These are phyloP conservation scores for Borealophlyctis nickersoniae DNA, from an alignment of 192 early-diverging fungal species.

Conservation along the genomic window DNA sequence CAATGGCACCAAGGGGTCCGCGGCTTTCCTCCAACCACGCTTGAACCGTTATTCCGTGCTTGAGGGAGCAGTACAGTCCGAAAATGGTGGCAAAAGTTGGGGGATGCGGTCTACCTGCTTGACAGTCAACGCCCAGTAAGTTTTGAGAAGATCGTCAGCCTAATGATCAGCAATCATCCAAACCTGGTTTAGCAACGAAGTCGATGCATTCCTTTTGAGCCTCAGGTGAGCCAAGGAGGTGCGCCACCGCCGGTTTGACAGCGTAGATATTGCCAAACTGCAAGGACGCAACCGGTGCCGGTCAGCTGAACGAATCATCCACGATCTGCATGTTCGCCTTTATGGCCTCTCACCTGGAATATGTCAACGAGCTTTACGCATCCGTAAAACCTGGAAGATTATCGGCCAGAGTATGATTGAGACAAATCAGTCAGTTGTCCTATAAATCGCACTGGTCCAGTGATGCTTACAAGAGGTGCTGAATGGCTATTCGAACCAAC, in stretches of 20 bases:
- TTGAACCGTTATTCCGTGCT: constrained; percentile 72
- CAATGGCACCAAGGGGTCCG: constrained; percentile 63
- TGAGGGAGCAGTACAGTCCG: constrained; percentile 74
- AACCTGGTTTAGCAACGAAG: constrained; percentile 66
- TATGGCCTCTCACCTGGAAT: constrained; percentile 64
- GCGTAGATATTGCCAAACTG: constrained; percentile 91
- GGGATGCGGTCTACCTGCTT: constrained; percentile 30
- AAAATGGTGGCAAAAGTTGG: constrained; percentile 70
- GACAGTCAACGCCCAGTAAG: not conserved
- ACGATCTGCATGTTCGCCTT: no score
- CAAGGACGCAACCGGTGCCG: not conserved
- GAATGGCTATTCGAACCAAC: constrained; percentile 75
- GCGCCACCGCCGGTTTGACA: constrained; percentile 58
- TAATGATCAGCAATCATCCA: not conserved
- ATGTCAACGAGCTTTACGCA: constrained; percentile 88
- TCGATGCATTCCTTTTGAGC: constrained; percentile 73
- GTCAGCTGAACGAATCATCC: no score
- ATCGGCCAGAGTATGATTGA: no score
- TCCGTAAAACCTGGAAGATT: constrained; percentile 72
- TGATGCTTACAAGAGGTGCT: constrained; percentile 77
- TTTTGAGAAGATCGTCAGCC: not conserved
- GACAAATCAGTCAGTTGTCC: constrained; percentile 4
- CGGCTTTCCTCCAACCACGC: constrained; percentile 84
- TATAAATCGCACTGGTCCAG: constrained; percentile 6
- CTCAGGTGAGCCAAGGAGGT: constrained; percentile 56